Conservation (phyloP, 495 filamentous ascomycete genomes). For the Penicillium malachiteum region DNA sequence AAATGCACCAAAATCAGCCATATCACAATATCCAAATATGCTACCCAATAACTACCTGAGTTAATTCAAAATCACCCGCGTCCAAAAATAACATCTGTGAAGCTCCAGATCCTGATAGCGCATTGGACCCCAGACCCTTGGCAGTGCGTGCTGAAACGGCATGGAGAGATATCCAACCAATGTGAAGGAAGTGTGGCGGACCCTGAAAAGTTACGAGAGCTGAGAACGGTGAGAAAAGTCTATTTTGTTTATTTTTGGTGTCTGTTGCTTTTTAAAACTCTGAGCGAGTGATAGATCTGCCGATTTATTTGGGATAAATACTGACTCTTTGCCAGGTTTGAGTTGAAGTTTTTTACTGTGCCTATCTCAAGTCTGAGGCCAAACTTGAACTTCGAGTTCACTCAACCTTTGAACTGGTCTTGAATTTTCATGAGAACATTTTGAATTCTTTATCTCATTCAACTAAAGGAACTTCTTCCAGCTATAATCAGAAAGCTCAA, state of each 20-base stretch:
- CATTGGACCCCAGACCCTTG: conserved; percentile 12
- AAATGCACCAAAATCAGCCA: too few species aligned
- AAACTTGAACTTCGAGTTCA: neutral
- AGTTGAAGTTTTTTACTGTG: neutral
- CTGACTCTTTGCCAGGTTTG: too few species aligned
- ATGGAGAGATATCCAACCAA: conserved; percentile 2
- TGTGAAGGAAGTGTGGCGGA: neutral
- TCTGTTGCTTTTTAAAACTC: neutral
- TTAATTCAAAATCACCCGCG: neutral
- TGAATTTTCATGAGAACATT: neutral
- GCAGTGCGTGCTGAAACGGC: conserved; percentile 24
- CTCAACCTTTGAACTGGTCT: too few species aligned
- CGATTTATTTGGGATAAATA: too few species aligned
- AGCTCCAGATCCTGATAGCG: too few species aligned
- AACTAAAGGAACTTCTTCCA: conserved; percentile 2
- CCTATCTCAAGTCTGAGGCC: neutral
- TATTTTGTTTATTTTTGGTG: conserved; percentile 1
- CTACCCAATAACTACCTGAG: too few species aligned
- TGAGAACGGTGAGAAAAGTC: neutral
- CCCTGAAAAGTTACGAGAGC: neutral
- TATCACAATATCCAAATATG: too few species aligned
- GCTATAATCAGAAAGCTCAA: conserved; percentile 1
- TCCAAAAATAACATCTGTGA: conserved; percentile 15
- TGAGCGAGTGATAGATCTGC: neutral
- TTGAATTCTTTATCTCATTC: neutral